These are phyloP conservation scores for Fraxinus greggii DNA, from an alignment of 305 asterid species.

Conservation along the genomic window DNA sequence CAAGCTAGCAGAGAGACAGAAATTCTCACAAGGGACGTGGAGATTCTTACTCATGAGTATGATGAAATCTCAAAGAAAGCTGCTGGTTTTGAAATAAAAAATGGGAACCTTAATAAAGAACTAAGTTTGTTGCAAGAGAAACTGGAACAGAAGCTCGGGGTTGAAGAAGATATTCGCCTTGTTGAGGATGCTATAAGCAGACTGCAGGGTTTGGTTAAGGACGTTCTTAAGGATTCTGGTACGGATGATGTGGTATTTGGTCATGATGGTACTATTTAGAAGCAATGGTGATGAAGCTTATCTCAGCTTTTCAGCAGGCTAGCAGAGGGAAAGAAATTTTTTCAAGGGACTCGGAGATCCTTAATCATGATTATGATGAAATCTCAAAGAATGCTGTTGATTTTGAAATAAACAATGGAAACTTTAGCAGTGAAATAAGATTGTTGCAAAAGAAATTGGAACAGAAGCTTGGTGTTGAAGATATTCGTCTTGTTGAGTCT, in stretches of 20 bases:
- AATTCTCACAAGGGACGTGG: slow-evolving; percentile 50
- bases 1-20: slow-evolving; percentile 64
- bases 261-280: slow-evolving; percentile 32
- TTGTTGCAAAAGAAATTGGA: slow-evolving; percentile 44
- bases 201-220: slow-evolving; percentile 33
- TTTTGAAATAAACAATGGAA: slow-evolving; percentile 40
- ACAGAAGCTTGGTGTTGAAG: slow-evolving; percentile 51
- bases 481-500: slow-evolving; percentile 45
- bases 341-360: slow-evolving; percentile 51
- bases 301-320: slow-evolving; percentile 49
- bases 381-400: slow-evolving; percentile 42
- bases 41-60: slow-evolving; percentile 47
- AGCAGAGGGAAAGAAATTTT: slow-evolving; percentile 60
- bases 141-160: slow-evolving; percentile 32
- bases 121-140: slow-evolving; percentile 44
- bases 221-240: slow-evolving; percentile 35
- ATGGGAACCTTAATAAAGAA: slow-evolving; percentile 55
- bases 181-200: slow-evolving; percentile 36
- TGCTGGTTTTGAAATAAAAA: slow-evolving; percentile 36
- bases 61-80: slow-evolving; percentile 45
- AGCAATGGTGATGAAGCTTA: slow-evolving; percentile 17
- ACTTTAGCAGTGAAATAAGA: slow-evolving; percentile 53
- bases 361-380: slow-evolving; percentile 50
- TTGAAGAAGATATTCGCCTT: slow-evolving; percentile 33
- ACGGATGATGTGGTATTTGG: slow-evolving; percentile 27